Conservation (phyloP, 495 filamentous ascomycete species). For the Hyaloscypha bicolor region DNA sequence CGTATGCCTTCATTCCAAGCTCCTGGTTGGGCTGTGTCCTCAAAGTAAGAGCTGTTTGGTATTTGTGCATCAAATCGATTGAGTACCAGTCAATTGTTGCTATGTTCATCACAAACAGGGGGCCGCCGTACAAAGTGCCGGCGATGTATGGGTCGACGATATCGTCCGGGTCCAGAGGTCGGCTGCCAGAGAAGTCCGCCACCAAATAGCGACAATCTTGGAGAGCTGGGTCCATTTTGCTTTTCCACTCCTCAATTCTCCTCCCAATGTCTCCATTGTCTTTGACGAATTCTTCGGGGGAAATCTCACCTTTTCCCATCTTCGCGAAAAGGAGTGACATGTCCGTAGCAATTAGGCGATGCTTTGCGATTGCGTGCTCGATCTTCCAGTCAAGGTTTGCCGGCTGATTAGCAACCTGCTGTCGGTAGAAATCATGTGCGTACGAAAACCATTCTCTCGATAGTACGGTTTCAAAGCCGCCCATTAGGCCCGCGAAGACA, state of each 20-base stretch:
- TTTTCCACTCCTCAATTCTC: slow-evolving; percentile 57
- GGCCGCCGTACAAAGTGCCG: slow-evolving; percentile 65
- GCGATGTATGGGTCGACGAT: slow-evolving; percentile 73
- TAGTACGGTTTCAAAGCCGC: slow-evolving; percentile 73
- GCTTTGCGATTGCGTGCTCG: slow-evolving; percentile 61
- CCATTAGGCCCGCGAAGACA: slow-evolving; percentile 78
- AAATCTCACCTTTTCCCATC: slow-evolving; percentile 62
- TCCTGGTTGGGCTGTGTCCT: slow-evolving; percentile 53
- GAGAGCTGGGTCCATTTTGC: slow-evolving; percentile 59
- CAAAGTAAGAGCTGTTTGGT: slow-evolving; percentile 61
- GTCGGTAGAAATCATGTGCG: slow-evolving; percentile 61
- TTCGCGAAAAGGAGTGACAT: slow-evolving; percentile 79
- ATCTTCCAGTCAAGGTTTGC: slow-evolving; percentile 65
- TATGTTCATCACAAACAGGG: slow-evolving; percentile 71
- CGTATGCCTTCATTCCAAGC: slow-evolving; percentile 62
- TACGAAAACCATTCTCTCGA: slow-evolving; percentile 79
- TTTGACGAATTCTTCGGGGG: slow-evolving; percentile 61
- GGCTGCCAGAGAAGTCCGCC: slow-evolving; percentile 54
- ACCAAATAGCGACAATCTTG: slow-evolving; percentile 60
- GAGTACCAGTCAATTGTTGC: slow-evolving; percentile 77
- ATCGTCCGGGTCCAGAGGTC: slow-evolving; percentile 57
- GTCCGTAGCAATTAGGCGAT: slow-evolving; percentile 77
- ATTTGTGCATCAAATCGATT: slow-evolving; percentile 77
- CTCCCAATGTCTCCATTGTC: slow-evolving; percentile 61
- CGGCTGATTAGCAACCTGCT: slow-evolving; percentile 61